A percentile compares a stretch with the other conserved stretches of the same genome.
phyloP scores from a whole-genome alignment of 2,329 filamentous ascomycete genomes.

The Penicillium sp. region DNA sequence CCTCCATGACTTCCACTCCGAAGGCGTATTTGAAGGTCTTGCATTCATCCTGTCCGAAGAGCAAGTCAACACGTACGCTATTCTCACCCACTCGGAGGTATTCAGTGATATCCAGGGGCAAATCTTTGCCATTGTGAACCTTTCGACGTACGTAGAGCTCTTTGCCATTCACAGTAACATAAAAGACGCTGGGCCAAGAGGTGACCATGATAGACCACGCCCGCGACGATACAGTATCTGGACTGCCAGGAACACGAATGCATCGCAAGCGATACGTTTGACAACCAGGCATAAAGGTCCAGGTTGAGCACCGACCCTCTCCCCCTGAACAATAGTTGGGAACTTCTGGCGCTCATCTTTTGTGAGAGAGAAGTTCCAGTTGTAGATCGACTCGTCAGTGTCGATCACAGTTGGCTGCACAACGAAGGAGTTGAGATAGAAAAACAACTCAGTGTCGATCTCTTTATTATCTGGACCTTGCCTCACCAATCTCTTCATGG shows the following conservation, averaged over 20 bases:
- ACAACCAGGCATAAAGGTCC: slow-evolving; percentile 51
- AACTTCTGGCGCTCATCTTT: slow-evolving; percentile 32
- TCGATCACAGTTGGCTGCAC: slow-evolving; percentile 34
- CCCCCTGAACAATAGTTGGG: slow-evolving; percentile 22
- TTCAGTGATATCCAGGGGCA: slow-evolving; percentile 71
- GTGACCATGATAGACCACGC: slow-evolving; percentile 65
- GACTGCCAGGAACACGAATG: slow-evolving; percentile 45
- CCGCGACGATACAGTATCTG: slow-evolving; percentile 28
- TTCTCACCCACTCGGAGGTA: slow-evolving; percentile 62
- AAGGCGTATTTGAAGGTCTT: slow-evolving; percentile 53
- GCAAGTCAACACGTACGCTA: slow-evolving; percentile 53
- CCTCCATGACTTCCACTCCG: slow-evolving; percentile 68
- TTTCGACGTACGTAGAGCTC: slow-evolving; percentile 63
- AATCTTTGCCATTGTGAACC: slow-evolving; percentile 69
- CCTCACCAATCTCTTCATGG: slow-evolving; percentile 41
- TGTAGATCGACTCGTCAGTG: slow-evolving; percentile 24
- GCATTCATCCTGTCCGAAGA: slow-evolving; percentile 42
- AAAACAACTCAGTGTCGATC: slow-evolving; percentile 34
- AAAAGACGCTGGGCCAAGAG: slow-evolving; percentile 69
- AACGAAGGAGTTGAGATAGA: slow-evolving; percentile 36
- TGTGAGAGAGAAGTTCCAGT: slow-evolving; percentile 40
- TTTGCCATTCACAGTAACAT: slow-evolving; percentile 64
- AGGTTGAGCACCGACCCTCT: slow-evolving; percentile 28
- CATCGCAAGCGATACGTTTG: slow-evolving; percentile 69
- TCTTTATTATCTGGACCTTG: slow-evolving; percentile 17